Percentiles rank a stretch among this genome's conserved stretches.
phyloP scores from a whole-genome alignment of 805 yeast species.

The Cyberlindnera mycetangii region DNA sequence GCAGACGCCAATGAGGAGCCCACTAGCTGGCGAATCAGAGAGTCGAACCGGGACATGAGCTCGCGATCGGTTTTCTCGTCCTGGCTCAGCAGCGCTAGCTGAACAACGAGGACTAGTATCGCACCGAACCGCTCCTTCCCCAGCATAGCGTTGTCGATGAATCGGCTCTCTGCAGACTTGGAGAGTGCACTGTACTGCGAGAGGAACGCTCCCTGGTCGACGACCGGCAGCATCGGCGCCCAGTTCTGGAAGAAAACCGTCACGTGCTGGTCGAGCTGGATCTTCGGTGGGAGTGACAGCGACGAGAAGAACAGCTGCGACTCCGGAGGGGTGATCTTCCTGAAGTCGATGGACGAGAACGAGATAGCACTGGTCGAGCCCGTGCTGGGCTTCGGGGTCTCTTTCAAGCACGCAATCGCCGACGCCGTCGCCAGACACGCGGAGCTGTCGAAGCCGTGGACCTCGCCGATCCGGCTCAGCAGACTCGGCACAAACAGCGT shows the following conservation, averaged over 20 bases:
- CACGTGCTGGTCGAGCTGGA: conserved; percentile 65
- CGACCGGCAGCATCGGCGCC: conserved; percentile 66
- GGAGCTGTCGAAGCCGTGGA: conserved; percentile 67
- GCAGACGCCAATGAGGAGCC: conserved; percentile 56
- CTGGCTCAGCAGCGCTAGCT: conserved; percentile 41
- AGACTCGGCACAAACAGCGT: conserved; percentile 71
- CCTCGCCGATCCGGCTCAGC: conserved; percentile 64
- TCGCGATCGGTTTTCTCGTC: conserved; percentile 18
- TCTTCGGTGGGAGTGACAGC: conserved; percentile 46
- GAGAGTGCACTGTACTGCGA: conserved; percentile 50
- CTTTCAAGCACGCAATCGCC: conserved; percentile 66
- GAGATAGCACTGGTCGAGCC: conserved; percentile 24
- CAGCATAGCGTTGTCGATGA: conserved; percentile 38
- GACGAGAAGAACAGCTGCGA: conserved; percentile 44
- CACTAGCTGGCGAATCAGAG: conserved; percentile 58
- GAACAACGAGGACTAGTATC: conserved; percentile 41
- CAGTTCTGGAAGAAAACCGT: conserved; percentile 73
- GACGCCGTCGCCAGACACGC: conserved; percentile 71
- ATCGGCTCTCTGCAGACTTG: conserved; percentile 42
- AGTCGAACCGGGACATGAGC: conserved; percentile 50
- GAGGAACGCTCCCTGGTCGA: conserved; percentile 69
- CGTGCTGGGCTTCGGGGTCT: conserved; percentile 30
- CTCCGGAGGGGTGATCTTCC: conserved; percentile 37
- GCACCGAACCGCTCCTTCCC: conserved; percentile 58
- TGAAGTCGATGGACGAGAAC: conserved; percentile 37